Base-by-base conservation (phyloP, 116 monocot genomes). In the Papilionanthe hybrid region DNA sequence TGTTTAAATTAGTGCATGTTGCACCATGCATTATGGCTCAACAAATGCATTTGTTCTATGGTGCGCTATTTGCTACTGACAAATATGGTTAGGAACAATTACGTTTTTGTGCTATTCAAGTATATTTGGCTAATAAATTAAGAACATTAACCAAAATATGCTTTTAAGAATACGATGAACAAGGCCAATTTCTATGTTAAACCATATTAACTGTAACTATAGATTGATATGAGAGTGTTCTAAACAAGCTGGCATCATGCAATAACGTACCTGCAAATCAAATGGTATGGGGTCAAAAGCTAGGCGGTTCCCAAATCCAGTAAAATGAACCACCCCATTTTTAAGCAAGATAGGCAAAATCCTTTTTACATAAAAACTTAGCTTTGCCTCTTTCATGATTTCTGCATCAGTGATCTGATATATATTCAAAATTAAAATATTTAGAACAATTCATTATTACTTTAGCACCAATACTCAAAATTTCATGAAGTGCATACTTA, bases 301-400 rank as follows among this genome's bases (percentile, higher is more conserved):
- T 68, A 97, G 84, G 10, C 97, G 97, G 79, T 97, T 94, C 15
- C 97, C 97, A 87, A 94, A 97, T 42, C 97, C 94, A 83, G 88
- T 79, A 78, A 97, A 92, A 86, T 94, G 97, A 30, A 97, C 88
- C 66, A 94, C 87, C 49, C 86, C 82, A 69, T 97, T 97, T 78
- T 88, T 90, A 17, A 89, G 83, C 56, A 97, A 82, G 30, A 94
- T 86, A 13, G 97, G 94, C 29, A 97, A 83, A 80, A 97, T 87
- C 42, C 84, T 92, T 84, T 97, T 94, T 72, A 94, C 17, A 77
- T 88, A 94, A 83, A 94, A 89, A 77, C 92, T 89, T 82, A 92
- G 97, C 77, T 97, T 97, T 74, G 94, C 77, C 82, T 97, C 97
- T 87, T 97, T 97, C 91, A 86, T 88, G 71, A 92, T 81, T 73